phyloP scores from a whole-genome alignment of 495 filamentous ascomycete species.

The Thermothielavioides terrestris region DNA sequence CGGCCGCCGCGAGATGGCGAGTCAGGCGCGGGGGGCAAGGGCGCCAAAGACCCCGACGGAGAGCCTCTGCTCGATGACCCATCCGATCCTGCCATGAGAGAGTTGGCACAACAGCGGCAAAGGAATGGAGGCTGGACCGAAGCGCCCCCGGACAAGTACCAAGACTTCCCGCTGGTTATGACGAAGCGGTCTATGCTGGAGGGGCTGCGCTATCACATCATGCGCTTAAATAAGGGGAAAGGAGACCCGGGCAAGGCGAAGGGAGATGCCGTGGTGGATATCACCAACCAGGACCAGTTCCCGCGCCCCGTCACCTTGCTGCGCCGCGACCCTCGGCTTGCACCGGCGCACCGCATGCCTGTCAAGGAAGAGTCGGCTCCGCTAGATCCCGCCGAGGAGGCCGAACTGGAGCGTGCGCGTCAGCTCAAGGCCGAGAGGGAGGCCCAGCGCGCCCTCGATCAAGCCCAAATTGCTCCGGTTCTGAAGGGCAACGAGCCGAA shows the following conservation, averaged over 20 bases:
- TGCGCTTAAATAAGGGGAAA: conserved; percentile 48
- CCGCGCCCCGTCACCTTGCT: conserved; percentile 80
- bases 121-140: conserved; percentile 55
- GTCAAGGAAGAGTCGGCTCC: conserved; percentile 50
- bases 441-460: conserved; percentile 69
- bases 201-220: conserved; percentile 77
- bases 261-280: conserved; percentile 46
- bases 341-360: conserved; percentile 44
- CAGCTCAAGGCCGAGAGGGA: conserved; percentile 65
- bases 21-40: background rate
- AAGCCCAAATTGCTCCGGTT: conserved; percentile 79
- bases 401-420: conserved; percentile 57
- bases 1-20: background rate
- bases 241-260: conserved; percentile 28
- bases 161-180: conserved; percentile 65
- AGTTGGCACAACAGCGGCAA: conserved; percentile 27
- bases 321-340: conserved; percentile 76
- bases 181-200: conserved; percentile 74
- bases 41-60: background rate
- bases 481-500: conserved; percentile 42
- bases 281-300: conserved; percentile 69
- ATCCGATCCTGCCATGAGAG: conserved; percentile 4
- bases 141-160: conserved; percentile 41
- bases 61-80: background rate
- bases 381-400: conserved; percentile 45